phyloP scores from a whole-genome alignment of 163 green algal species.

The Prototheca wickerhamii region DNA sequence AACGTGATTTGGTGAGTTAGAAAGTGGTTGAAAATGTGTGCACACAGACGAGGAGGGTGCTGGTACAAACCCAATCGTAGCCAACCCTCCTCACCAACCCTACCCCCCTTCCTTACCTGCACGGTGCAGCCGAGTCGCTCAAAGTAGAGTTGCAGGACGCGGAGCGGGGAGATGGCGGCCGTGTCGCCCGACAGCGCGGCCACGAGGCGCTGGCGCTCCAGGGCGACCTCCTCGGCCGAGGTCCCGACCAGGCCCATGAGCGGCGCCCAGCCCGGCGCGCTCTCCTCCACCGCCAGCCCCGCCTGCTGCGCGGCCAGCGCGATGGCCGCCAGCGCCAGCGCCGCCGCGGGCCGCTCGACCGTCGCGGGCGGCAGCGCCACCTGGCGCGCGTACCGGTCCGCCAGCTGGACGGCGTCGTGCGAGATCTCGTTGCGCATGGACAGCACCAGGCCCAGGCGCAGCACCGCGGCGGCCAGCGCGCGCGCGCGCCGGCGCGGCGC shows the following conservation, averaged over 20 bases:
- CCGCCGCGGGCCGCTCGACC: constrained; percentile 2
- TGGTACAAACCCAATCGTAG: neutral
- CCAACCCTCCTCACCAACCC: neutral
- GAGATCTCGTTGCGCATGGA: constrained; percentile 45
- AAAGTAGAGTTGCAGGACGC: constrained; percentile 69
- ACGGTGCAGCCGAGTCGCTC: constrained; percentile 53
- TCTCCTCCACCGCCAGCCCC: neutral
- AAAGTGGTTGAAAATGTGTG: neutral
- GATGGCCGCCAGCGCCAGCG: constrained; percentile 16
- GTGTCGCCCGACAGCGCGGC: constrained; percentile 39
- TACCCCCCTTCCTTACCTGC: neutral
- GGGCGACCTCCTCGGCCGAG: constrained; percentile 9
- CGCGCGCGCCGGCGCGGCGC: neutral
- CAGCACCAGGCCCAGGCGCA: constrained; percentile 24
- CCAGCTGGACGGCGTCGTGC: constrained; percentile 68
- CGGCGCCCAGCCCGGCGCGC: constrained; percentile 6
- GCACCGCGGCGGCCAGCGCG: neutral
- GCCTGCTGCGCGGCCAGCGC: neutral
- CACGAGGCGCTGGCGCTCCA: constrained; percentile 10
- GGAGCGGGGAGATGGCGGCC: constrained; percentile 55
- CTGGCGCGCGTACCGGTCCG: constrained; percentile 43
- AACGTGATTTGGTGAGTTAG: neutral
- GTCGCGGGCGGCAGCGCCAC: neutral
- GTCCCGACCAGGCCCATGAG: constrained; percentile 12
- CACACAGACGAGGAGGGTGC: neutral